Evolutionary conservation across 2,329 filamentous ascomycete species (phyloP), one percentile per base, ranked within the genome.

Genomic region (Neurospora crassa): DNA sequence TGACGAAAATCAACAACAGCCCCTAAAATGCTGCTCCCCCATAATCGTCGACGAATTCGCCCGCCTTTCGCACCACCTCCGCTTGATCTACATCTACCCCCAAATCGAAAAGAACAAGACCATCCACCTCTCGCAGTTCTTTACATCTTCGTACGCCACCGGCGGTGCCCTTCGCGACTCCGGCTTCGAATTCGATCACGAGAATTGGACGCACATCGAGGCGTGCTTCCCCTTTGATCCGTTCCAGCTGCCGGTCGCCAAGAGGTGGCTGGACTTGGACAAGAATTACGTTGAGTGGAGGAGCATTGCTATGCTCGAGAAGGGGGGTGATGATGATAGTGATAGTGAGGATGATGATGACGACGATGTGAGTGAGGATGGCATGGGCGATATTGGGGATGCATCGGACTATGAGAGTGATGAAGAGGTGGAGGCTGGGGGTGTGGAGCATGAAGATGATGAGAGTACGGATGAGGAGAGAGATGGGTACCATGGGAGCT

Each of bases 141-240:
- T 90, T 2, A 85, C 83, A 2, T 84, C 85, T 10, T 86, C 85
- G 43, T 87, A 88, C 74, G 84, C 86, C 20, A 86, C 83, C 12
- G 86, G 87, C 70, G 84, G 85, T 12, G 84, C 83, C 0, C 82
- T 88, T 42, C 85, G 85, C 73, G 88, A 88, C 75, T 80, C 86
- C 5, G 84, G 84, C 7, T 80, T 82, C 68, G 82, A 86, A 69
- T 79, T 82, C 16, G 87, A 90, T 70, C 91, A 92, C 72, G 93
- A 97, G 75, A 89, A 90, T 73, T 91, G 89, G 77, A 90, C 95
- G 77, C 91, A 97, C 80, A 86, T 99, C 1, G 94, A 98, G 76
- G 92, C 94, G 0, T 97, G 97, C 80, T 99, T 98, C 78, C 96
- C 96, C 0, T 99, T 99, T 78, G 96, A 99, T 79, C 96, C 96